Percentiles rank a stretch among this genome's conserved stretches.
Evolutionary conservation across 306 rosid genomes (phyloP).

Genomic region (Malus fusca): DNA sequence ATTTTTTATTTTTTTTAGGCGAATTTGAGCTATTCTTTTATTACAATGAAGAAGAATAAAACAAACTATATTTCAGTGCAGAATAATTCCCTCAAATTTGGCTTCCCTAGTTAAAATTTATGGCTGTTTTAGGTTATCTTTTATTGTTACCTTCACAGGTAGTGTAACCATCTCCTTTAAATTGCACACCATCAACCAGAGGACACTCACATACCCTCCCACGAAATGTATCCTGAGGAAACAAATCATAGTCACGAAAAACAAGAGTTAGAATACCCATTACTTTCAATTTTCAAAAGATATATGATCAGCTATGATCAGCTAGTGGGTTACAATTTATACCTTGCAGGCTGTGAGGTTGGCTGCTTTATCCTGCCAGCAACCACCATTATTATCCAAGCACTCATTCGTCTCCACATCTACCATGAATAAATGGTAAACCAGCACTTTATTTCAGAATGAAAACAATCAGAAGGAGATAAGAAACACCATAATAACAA

Average conservation of each 20-base stretch:
- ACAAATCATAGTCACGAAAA: slow-evolving; percentile 9
- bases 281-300: neutral
- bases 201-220: slow-evolving; percentile 99
- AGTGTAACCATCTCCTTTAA: slow-evolving; percentile 98
- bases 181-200: slow-evolving; percentile 89
- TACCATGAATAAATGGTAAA: slow-evolving; percentile 24
- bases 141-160: slow-evolving; percentile 62
- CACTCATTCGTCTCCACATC: slow-evolving; percentile 98
- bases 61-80: neutral
- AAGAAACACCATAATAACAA: neutral
- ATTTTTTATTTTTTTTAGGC: neutral
- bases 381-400: slow-evolving; percentile 88
- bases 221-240: slow-evolving; percentile 86
- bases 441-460: slow-evolving; percentile 7
- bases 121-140: neutral
- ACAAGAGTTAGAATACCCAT: neutral
- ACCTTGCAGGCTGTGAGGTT: slow-evolving; percentile 98
- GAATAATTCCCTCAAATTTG: neutral
- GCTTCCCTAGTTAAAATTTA: neutral
- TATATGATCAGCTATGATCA: slow-evolving; percentile 3
- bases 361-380: slow-evolving; percentile 84
- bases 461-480: slow-evolving; percentile 3
- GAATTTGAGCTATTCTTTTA: neutral
- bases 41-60: neutral
- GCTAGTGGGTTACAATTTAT: slow-evolving; percentile 12